A percentile compares a stretch with the other conserved stretches of the same genome.
These are phyloP conservation scores for Testicularia cyperi DNA, from an alignment of 1,284 basidiomycete genomes.

Conservation along the genomic window DNA sequence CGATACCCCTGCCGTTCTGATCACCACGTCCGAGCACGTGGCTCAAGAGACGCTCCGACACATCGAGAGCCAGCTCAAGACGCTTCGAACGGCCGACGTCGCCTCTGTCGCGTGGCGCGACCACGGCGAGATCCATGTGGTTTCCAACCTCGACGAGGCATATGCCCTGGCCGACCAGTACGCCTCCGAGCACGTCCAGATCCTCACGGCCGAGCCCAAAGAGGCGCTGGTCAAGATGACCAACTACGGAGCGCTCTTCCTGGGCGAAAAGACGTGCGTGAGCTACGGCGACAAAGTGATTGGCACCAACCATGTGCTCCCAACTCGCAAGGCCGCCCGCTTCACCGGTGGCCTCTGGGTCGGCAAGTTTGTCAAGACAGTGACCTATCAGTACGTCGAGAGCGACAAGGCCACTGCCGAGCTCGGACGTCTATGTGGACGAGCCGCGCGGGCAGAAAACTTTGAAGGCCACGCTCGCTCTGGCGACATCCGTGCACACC, in stretches of 20 bases:
- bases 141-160: constrained; percentile 1
- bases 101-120: constrained; percentile 19
- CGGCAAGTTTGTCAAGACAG: constrained; percentile 36
- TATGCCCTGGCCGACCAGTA: constrained; percentile 6
- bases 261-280: constrained; percentile 30
- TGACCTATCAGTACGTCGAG: constrained; percentile 33
- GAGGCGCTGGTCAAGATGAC: constrained; percentile 1
- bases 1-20: constrained; percentile 3
- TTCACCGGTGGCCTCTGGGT: constrained; percentile 45
- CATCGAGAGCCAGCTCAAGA: constrained; percentile 12
- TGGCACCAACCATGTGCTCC: constrained; percentile 37
- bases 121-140: constrained; percentile 5
- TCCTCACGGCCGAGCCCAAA: background rate
- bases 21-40: constrained; percentile 15
- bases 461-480: constrained; percentile 38
- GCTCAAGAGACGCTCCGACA: constrained; percentile 12
- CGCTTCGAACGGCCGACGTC: constrained; percentile 9
- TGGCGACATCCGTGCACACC: constrained; percentile 9
- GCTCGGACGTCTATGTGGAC: constrained; percentile 30
- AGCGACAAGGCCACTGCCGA: constrained; percentile 11
- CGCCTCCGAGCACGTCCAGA: constrained; percentile 7
- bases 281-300: constrained; percentile 41
- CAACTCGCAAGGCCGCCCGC: constrained; percentile 37
- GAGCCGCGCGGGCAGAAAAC: constrained; percentile 27
- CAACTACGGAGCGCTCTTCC: constrained; percentile 3